A percentile compares a stretch with the other conserved stretches of the same genome.
Conservation (phyloP, 1,284 basidiomycete species). For the Mycena citricolor region DNA sequence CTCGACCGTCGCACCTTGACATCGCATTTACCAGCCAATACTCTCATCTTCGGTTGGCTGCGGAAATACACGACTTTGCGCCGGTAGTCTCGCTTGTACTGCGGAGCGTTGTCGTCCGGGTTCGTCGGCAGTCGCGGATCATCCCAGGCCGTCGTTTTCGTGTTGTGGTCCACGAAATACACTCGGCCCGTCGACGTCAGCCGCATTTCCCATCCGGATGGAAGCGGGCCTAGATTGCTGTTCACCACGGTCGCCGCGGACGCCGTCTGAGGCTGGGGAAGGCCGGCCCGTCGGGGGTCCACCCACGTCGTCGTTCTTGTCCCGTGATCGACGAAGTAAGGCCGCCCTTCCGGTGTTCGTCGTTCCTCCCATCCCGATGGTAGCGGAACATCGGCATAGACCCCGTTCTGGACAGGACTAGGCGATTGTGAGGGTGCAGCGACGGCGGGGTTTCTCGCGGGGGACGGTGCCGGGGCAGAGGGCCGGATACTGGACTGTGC, state of each 20-base stretch:
- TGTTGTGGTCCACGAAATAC: conserved; percentile 97
- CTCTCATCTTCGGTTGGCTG: conserved; percentile 92
- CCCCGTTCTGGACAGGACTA: conserved; percentile 22
- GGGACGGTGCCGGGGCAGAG: conserved; percentile 23
- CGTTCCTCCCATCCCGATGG: conserved; percentile 99
- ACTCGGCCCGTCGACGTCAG: conserved; percentile 90
- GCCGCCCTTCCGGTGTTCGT: conserved; percentile 94
- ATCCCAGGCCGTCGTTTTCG: conserved; percentile 95
- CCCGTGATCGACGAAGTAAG: conserved; percentile 97
- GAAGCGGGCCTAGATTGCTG: conserved; percentile 90
- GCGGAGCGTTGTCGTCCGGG: conserved; percentile 93
- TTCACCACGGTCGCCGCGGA: conserved; percentile 52
- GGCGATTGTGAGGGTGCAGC: conserved; percentile 29
- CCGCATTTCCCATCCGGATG: conserved; percentile 98
- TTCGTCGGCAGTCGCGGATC: conserved; percentile 84
- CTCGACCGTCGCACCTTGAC: conserved; percentile 92
- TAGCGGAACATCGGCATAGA: conserved; percentile 73
- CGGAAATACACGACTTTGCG: conserved; percentile 99
- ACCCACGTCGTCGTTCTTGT: conserved; percentile 98
- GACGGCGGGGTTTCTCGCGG: conserved; percentile 20
- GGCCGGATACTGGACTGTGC: conserved; percentile 25
- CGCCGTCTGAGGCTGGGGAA: conserved; percentile 62
- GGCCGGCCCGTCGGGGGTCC: conserved; percentile 87
- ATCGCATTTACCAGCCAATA: conserved; percentile 91
- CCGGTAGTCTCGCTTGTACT: conserved; percentile 99